phyloP scores from a whole-genome alignment of 805 yeast species.

The Saturnispora hagleri region DNA sequence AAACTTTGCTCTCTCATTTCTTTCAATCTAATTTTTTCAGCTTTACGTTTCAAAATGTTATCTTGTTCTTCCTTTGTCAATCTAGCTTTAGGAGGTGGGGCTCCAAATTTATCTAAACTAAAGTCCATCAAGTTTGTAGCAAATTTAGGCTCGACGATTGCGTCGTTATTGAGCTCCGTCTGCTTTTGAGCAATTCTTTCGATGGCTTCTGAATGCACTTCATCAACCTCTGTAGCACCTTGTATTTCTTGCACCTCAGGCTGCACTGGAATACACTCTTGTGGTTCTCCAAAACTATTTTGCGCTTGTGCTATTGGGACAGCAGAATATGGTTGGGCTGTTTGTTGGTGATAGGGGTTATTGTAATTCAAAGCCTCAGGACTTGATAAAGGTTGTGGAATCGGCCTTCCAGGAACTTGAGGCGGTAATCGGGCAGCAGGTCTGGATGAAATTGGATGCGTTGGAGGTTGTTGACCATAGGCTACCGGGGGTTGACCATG shows the following conservation, averaged over 20 bases:
- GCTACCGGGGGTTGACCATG: not conserved
- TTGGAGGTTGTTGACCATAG: not conserved
- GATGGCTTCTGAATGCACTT: not conserved
- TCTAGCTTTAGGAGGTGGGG: constrained; percentile 38
- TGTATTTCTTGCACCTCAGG: not conserved
- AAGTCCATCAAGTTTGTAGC: constrained; percentile 26
- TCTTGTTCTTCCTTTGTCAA: constrained; percentile 19
- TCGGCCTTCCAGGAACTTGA: not conserved
- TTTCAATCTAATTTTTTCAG: constrained; percentile 19
- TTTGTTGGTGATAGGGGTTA: not conserved
- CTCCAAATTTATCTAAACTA: constrained; percentile 32
- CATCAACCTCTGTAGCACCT: not conserved
- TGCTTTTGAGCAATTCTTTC: constrained; percentile 8
- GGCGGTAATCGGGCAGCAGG: not conserved
- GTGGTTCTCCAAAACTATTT: not conserved
- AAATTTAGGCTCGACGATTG: constrained; percentile 22
- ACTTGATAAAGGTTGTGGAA: not conserved
- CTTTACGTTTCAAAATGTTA: constrained; percentile 18
- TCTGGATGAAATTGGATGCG: not conserved
- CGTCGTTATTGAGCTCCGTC: constrained; percentile 14
- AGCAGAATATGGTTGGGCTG: not conserved
- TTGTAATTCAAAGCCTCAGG: not conserved
- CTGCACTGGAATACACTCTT: not conserved
- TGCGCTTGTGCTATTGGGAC: not conserved
- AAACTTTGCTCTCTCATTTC: constrained; percentile 23